A percentile compares a stretch with the other conserved stretches of the same genome.
Evolutionary conservation across 1,139 yeast species (phyloP).

Genomic region (Yarrowia galli): DNA sequence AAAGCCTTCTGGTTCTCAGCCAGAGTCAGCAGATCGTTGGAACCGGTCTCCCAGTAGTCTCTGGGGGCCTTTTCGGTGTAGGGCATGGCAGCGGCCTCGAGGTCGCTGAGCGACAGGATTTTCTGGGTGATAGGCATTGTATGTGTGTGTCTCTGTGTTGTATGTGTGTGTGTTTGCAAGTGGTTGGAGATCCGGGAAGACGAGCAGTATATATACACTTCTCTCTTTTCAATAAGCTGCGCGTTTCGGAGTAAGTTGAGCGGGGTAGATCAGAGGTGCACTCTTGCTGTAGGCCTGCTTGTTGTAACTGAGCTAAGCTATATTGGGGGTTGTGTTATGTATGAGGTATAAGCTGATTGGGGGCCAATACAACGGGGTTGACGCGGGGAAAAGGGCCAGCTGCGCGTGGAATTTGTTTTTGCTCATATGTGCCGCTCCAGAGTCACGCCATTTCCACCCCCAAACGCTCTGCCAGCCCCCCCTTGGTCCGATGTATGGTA

Average conservation of each 20-base stretch:
- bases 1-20: slow-evolving; percentile 50
- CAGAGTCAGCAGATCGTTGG: slow-evolving; percentile 51
- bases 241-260: not conserved
- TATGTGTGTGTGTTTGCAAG: not conserved
- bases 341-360: too few species aligned
- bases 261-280: not conserved
- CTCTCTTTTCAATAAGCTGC: not conserved
- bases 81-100: slow-evolving; percentile 47
- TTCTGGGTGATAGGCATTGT: slow-evolving; percentile 37
- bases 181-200: not conserved
- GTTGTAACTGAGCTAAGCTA: too few species aligned
- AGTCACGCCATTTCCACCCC: slow-evolving; percentile 1
- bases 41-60: slow-evolving; percentile 53
- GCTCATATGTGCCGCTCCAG: not conserved
- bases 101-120: slow-evolving; percentile 45
- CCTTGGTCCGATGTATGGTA: not conserved
- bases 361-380: too few species aligned
- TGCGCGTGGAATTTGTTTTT: not conserved
- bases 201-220: not conserved
- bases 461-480: not conserved
- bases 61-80: slow-evolving; percentile 47
- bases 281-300: too few species aligned
- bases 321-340: not conserved
- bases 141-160: not conserved
- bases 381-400: not conserved